phyloP scores from a whole-genome alignment of 495 filamentous ascomycete genomes.

The Daldinia caldariorum region DNA sequence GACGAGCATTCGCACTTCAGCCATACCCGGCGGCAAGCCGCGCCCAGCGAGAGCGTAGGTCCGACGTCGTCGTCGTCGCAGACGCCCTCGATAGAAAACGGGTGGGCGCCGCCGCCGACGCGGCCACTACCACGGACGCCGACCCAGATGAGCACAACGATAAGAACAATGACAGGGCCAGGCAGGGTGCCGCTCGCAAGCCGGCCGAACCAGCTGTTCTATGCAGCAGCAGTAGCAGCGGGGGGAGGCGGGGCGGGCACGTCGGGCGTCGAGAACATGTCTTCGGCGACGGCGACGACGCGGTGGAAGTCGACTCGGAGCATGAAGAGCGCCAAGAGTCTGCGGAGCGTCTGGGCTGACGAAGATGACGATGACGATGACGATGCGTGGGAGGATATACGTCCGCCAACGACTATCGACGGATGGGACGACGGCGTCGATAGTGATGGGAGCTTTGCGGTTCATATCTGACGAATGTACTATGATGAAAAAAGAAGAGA shows the following conservation, averaged over 20 bases:
- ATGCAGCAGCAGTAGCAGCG: not conserved
- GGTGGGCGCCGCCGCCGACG: conserved; percentile 25
- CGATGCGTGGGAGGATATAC: conserved; percentile 46
- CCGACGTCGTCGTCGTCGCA: conserved; percentile 20
- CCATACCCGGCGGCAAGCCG: conserved; percentile 22
- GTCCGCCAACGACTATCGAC: conserved; percentile 40
- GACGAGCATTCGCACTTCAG: conserved; percentile 28
- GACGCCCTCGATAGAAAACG: conserved; percentile 27
- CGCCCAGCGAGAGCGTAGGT: conserved; percentile 12
- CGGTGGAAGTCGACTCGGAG: conserved; percentile 34
- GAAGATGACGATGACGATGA: conserved; percentile 44
- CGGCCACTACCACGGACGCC: conserved; percentile 41
- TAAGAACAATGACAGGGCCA: no score
- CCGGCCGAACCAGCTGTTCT: conserved; percentile 24
- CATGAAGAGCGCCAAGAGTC: conserved; percentile 42
- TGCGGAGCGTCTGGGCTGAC: conserved; percentile 31
- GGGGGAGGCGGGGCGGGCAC: conserved; percentile 4
- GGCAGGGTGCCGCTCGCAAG: not conserved
- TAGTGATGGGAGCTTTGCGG: conserved; percentile 46
- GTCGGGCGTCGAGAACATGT: conserved; percentile 7
- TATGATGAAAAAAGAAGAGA: not conserved
- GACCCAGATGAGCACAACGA: not conserved
- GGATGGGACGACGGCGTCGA: conserved; percentile 38
- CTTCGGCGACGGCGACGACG: conserved; percentile 36
- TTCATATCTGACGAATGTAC: conserved; percentile 41